Evolutionary conservation across 352 stramenopile genomes (phyloP), one percentile per base, ranked within the genome.

Genomic region (Phytophthora macrochlamydospora): DNA sequence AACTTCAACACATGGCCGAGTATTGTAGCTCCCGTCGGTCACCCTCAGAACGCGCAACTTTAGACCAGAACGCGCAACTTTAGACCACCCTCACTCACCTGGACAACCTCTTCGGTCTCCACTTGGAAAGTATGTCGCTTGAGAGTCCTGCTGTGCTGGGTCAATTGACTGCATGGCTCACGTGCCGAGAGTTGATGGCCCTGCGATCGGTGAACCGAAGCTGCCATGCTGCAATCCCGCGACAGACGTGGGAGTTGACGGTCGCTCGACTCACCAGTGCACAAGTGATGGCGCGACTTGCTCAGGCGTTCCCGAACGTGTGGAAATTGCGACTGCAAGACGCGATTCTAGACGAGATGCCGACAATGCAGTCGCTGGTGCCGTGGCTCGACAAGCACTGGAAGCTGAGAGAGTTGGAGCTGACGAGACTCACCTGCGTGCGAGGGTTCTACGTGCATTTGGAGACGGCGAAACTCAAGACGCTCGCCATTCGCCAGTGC

Each of bases 111-210:
- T 48, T 4, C 35, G 9, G 35, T 40, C 35, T 40, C 18, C 31
- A 38, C 4, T 37, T 40, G 42, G 30, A 13, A 8, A 18, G 0
- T 28, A 78, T 79, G 71, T 61, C 67, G 9, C 45, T 79, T 0
- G 62, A 80, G 48, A 48, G 56, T 29, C 62, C 65, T 33, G 56
- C 45, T 11, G 75, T 79, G 57, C 65, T 88, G 46, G 64, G 59
- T n/a, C 67, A 83, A 30, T 56, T 88, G 55, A 72, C 66, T 40
- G 69, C 81, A 42, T 90, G 75, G 68, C 79, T 90, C 32, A 74
- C 69, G 8, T 62, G 74, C 28, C 57, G 54, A 7, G 81, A 90
- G 28, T 61, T 90, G 30, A 82, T 62, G 18, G 33, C 51, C 3
- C 42, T 90, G 52, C 77, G 79, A 12, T 18, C 56, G 28, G 14